phyloP scores from a whole-genome alignment of 495 filamentous ascomycete species.

The Bombardia bombarda region DNA sequence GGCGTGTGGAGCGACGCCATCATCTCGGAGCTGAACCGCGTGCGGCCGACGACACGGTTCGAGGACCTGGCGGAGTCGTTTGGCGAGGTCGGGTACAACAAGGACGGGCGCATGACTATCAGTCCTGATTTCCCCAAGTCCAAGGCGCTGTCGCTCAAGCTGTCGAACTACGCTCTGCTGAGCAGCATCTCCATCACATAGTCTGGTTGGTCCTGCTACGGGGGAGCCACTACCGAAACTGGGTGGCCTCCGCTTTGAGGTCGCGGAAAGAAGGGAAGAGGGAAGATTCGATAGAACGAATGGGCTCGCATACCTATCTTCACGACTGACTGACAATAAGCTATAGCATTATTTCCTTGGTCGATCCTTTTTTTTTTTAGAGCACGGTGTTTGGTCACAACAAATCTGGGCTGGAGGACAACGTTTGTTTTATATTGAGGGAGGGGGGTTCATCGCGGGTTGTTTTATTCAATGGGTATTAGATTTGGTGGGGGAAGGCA shows the following conservation, averaged over 20 bases:
- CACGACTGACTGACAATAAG: too few relatives aligned
- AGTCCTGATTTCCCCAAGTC: conserved; percentile 39
- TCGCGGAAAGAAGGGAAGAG: too few relatives aligned
- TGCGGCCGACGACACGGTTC: conserved; percentile 48
- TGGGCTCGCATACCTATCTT: too few relatives aligned
- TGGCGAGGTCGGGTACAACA: conserved; percentile 39
- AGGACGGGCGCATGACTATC: conserved; percentile 42
- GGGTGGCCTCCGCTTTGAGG: too few relatives aligned
- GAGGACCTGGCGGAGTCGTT: conserved; percentile 51
- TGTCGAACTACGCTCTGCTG: conserved; percentile 40
- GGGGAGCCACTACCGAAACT: too few relatives aligned
- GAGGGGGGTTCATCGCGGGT: background rate
- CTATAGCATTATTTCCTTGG: too few relatives aligned
- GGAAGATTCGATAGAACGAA: too few relatives aligned
- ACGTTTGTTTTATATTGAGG: background rate
- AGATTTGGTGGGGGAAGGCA: too few relatives aligned
- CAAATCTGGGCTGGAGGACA: too few relatives aligned
- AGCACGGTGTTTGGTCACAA: background rate
- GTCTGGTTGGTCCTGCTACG: background rate
- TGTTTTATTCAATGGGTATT: too few relatives aligned
- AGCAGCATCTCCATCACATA: conserved; percentile 29
- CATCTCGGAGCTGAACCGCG: conserved; percentile 42
- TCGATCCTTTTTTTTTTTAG: background rate
- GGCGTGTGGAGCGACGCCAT: conserved; percentile 65
- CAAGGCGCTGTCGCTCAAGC: conserved; percentile 35